Percentiles rank a stretch among this genome's conserved stretches.
phyloP scores from a whole-genome alignment of 371 early-diverging fungal genomes.

The Rhizopus stolonifer region DNA sequence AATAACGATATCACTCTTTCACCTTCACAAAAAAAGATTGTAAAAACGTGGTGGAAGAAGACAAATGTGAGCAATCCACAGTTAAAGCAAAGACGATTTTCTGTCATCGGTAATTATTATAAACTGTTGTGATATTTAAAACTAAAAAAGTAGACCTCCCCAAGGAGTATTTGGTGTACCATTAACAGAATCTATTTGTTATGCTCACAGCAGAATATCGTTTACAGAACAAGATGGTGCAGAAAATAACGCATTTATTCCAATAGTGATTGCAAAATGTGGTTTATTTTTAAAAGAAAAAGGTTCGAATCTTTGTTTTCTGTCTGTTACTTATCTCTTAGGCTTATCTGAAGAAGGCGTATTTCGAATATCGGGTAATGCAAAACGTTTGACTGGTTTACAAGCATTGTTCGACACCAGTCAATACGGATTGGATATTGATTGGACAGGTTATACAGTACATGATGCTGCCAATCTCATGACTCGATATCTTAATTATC shows the following conservation, averaged over 20 bases:
- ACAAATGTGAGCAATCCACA: conserved; percentile 14
- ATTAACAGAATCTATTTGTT: conserved; percentile 34
- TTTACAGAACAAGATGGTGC: conserved; percentile 31
- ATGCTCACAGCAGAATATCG: conserved; percentile 40
- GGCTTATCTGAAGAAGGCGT: conserved; percentile 51
- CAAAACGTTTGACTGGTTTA: conserved; percentile 57
- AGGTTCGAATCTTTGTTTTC: no score
- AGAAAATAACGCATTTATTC: conserved; percentile 46
- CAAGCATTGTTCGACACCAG: conserved; percentile 60
- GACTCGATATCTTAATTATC: conserved; percentile 61
- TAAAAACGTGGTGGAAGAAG: conserved; percentile 47
- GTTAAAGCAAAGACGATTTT: conserved; percentile 10
- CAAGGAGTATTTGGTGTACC: conserved; percentile 41
- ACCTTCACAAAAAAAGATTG: conserved; percentile 28
- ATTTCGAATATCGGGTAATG: conserved; percentile 65
- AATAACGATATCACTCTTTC: conserved; percentile 14
- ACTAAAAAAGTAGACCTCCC: not conserved
- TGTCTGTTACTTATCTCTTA: no score
- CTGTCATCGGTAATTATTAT: not conserved
- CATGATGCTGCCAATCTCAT: conserved; percentile 70
- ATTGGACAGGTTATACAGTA: conserved; percentile 59
- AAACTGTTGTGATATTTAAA: no score
- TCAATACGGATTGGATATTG: conserved; percentile 50
- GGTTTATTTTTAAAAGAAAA: conserved; percentile 55
- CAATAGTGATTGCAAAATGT: conserved; percentile 57